Evolutionary conservation across 805 yeast species (phyloP), one percentile per base, ranked within the genome.

Genomic region (Cyberlindnera mrakii): DNA sequence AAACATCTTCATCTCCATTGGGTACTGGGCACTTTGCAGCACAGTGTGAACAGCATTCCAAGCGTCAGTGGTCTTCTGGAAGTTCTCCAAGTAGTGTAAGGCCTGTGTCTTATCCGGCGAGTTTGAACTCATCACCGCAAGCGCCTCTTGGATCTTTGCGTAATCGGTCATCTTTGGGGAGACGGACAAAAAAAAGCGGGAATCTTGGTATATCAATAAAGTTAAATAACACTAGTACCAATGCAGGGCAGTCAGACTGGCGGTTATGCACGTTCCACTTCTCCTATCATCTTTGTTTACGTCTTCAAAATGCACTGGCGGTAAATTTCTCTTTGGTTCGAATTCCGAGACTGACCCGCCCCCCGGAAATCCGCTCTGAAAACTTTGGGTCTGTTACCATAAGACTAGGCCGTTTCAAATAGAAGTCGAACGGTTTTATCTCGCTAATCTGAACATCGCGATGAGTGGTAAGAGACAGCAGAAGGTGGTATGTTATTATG

Each of bases 41-140:
- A 84, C 70, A 37, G 71, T 68, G 55, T 82, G 83, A 30, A 81
- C 72, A 2, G 78, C 57, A 27, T 72, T 69, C 99, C 99, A 93
- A 0, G 98, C 93, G 46, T 76, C 79, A 30, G 71, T 67, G 0
- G 90, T 80, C 59, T 89, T 83, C 63, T 93, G 97, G 64, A 93
- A 93, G 29, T 72, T 66, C 59, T 90, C 91, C 44, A 93, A 70
- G 57, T 68, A 87, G 34, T 63, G 64, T 40, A 74, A 63, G 45
- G 84, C 71, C 50, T 71, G 65, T 19, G 59, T 63, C 50, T 75
- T 74, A 34, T 58, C 55, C 33, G 39, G 46, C 8, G 52, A 46
- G 37, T 45, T 48, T 16, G 61, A 55, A 39, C 59, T 54, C 52
- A 58, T 53, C 32, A 52, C 44, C 2, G 51, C 40, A 11, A 58